phyloP scores from a whole-genome alignment of 495 filamentous ascomycete species.

The Lophiotrema nucula region DNA sequence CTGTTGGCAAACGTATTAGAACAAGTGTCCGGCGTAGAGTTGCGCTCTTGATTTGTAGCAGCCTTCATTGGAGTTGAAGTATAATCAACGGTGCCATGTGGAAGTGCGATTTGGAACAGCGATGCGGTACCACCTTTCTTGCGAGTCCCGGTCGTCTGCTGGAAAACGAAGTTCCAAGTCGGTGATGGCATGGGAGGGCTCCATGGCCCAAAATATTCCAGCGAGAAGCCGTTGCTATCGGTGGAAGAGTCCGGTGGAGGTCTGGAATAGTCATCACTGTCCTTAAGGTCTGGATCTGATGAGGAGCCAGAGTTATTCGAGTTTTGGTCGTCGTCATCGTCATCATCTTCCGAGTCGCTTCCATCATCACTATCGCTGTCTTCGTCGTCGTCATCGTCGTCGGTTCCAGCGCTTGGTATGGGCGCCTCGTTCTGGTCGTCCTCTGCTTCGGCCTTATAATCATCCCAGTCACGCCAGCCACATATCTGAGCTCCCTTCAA shows the following conservation, averaged over 20 bases:
- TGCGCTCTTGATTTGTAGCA: neutral
- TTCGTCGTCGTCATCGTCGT: constrained; percentile 8
- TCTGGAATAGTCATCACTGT: no score
- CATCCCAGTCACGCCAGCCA: constrained; percentile 1
- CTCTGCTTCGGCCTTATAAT: neutral
- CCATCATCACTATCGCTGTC: neutral
- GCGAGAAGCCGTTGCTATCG: neutral
- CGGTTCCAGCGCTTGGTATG: neutral
- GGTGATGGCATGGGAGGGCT: neutral
- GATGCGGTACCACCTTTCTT: constrained; percentile 8
- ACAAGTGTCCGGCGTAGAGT: neutral
- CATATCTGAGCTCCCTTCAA: neutral
- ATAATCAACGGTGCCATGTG: neutral
- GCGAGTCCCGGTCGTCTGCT: neutral
- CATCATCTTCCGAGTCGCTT: neutral
- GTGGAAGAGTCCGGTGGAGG: no score
- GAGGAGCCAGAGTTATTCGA: neutral
- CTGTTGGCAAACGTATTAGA: neutral
- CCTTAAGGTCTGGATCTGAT: neutral
- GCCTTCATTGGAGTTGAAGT: neutral
- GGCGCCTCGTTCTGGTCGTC: no score
- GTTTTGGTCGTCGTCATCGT: neutral
- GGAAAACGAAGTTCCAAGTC: neutral
- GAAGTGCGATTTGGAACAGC: neutral
- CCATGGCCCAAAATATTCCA: neutral